Base-by-base conservation (phyloP, 495 filamentous ascomycete genomes). In the Diplogelasinospora grovesii region DNA sequence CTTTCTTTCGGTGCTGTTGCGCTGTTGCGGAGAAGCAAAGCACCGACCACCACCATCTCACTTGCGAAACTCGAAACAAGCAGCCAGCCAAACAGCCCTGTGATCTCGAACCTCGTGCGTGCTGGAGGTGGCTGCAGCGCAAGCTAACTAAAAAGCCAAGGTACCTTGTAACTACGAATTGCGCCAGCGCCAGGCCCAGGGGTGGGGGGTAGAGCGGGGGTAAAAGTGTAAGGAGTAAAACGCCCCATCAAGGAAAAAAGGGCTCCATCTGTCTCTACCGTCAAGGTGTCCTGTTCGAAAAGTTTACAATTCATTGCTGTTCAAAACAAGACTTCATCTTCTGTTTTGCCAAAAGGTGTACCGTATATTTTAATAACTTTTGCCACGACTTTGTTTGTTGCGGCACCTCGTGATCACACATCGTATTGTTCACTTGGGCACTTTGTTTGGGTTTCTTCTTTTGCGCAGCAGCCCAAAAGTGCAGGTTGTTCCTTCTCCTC, bases 211-310 rank as follows among this genome's bases (percentile, higher is more conserved):
- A 22, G 16, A 22, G 33, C 15, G 16, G 34, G 8, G 30, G 30
- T 8, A 22, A 22, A 25, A 13, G 20, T 18, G 14, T 8, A 33
- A 23, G 20, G 30, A 8, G 30, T 5, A 36, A 42, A 27, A 13
- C 5, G 28, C 30, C 10, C 9, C 30, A 14, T 18, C n/a, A 23
- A 22, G 23, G 22, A 29, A 34, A 34, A 34, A 46, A 46, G 28
- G 27, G 36, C 30, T 39, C 29, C 30, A 39, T 18, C 13, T 5
- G n/a, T 16, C 30, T 33, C 30, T 27, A 2, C 24, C n/a, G 24
- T n/a, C n/a, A 15, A 39, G 40, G 49, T 48, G 31, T 41, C 49
- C 49, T 43, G 39, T 43, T 28, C 32, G 28, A 33, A 31, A n/a
- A n/a, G n/a, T n/a, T n/a, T n/a, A n/a, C n/a, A n/a, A n/a, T n/a